Base-by-base conservation (phyloP, 148 eudicot genomes). In the Nepenthes mirabilis region DNA sequence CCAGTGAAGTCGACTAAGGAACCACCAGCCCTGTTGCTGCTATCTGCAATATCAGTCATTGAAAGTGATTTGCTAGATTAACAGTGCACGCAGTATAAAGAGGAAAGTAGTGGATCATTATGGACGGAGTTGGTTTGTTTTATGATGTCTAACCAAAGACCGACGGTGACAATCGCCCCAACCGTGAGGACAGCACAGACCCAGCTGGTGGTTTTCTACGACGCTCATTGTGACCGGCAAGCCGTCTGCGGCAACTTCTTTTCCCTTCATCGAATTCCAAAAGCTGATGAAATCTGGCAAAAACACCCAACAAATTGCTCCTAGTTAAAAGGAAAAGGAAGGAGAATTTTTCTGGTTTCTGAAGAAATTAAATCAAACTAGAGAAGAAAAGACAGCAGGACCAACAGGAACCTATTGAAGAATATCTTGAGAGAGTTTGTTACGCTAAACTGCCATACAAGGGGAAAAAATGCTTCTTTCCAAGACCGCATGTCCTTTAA, bases 211-310 rank as follows among this genome's bases (percentile, higher is more conserved):
- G 96, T 76, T 91, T 91, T 84, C 97, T 87, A 34, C 97, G 62
- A 45, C 97, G 97, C 80, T 87, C 97, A 55, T 91, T 91, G 64
- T 91, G 97, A 52, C 90, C 90, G 56, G 97, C 97, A 53, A 91
- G 85, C 52, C 97, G 85, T 63, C 90, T 81, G 63, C 97, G 89
- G 58, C 97, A 91, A 56, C 97, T 91, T 67, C 97, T 69, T 68
- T 91, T 91, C 57, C 84, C 97, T 67, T 79, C 75, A 73, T 91
- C 97, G 80, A 91, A 91, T 75, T 91, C 97, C 37, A 82, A 69
- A 60, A 91, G 83, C 63, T 70, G 84, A 67, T 91, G 97, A 68
- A 91, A 91, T 77, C 97, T 91, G 78, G 37, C 45, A 40, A 40
- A 4, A 40, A 4, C 4, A 40, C 9, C 8, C 36, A 56, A 11